Conservation (phyloP, 129 eudicot genomes). For the Erigeron canadensis region DNA sequence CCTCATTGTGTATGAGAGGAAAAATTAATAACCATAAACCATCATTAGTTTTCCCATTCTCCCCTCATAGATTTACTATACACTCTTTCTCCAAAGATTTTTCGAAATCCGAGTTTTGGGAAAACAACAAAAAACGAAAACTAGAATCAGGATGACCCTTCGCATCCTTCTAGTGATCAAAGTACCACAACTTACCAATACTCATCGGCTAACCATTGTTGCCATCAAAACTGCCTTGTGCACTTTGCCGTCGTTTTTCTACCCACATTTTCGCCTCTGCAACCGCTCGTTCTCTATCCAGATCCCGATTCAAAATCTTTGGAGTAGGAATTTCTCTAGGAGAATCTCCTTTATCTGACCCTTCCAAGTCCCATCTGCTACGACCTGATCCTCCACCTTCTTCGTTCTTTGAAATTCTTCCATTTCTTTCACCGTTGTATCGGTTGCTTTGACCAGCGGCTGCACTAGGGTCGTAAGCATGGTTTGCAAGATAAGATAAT, state of each 20-base stretch:
- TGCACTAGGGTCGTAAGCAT: constrained; percentile 56
- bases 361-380: constrained; percentile 75
- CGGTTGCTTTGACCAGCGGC: constrained; percentile 44
- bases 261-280: constrained; percentile 99
- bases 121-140: background rate
- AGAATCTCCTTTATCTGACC: constrained; percentile 80
- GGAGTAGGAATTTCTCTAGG: constrained; percentile 74
- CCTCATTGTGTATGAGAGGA: constrained; percentile 8
- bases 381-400: constrained; percentile 78
- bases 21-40: constrained; percentile 25
- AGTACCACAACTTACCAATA: constrained; percentile 14
- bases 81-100: constrained; percentile 19
- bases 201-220: constrained; percentile 32
- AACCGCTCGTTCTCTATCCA: constrained; percentile 88
- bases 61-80: constrained; percentile 34
- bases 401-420: constrained; percentile 56
- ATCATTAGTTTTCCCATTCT: constrained; percentile 28
- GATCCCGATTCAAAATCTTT: constrained; percentile 57
- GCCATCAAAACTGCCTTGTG: constrained; percentile 70
- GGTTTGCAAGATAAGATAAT: constrained; percentile 81
- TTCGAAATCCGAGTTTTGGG: too few species aligned
- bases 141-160: background rate
- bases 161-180: constrained; percentile 12
- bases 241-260: constrained; percentile 72
- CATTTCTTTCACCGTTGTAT: constrained; percentile 40